These are phyloP conservation scores for Sechiopsis laciniata DNA, from an alignment of 306 rosid species.

Conservation along the genomic window DNA sequence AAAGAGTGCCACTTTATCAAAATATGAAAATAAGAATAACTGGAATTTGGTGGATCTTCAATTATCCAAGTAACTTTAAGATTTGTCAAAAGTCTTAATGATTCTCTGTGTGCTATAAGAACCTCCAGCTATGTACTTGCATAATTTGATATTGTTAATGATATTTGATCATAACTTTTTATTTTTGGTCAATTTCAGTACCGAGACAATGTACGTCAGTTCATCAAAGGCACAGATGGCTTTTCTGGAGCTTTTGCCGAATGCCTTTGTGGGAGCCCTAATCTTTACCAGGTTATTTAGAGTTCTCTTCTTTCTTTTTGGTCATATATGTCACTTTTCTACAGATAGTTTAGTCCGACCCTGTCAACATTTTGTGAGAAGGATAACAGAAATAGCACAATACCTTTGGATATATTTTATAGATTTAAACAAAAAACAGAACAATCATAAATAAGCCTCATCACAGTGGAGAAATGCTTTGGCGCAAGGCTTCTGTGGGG, in stretches of 20 bases:
- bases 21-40: slow-evolving; percentile 1
- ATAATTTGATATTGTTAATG: neutral
- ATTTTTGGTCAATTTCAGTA: slow-evolving; percentile 50
- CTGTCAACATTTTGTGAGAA: slow-evolving; percentile 1
- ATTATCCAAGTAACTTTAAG: slow-evolving; percentile 2
- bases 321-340: neutral
- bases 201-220: slow-evolving; percentile 81
- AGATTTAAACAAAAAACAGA: neutral
- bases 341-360: neutral
- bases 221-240: slow-evolving; percentile 91
- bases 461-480: neutral
- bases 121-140: neutral
- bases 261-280: slow-evolving; percentile 96
- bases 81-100: neutral
- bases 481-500: neutral
- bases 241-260: slow-evolving; percentile 89
- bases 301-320: slow-evolving; percentile 13
- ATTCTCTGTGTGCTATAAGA: neutral
- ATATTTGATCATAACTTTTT: slow-evolving; percentile 12
- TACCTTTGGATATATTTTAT: slow-evolving; percentile 13
- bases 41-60: neutral
- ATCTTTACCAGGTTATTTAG: slow-evolving; percentile 67
- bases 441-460: neutral
- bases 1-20: neutral
- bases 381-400: neutral